Percentiles rank a stretch among this genome's conserved stretches.
Evolutionary conservation across 345 rosid species (phyloP).

Genomic region (Ceriops tagal): DNA sequence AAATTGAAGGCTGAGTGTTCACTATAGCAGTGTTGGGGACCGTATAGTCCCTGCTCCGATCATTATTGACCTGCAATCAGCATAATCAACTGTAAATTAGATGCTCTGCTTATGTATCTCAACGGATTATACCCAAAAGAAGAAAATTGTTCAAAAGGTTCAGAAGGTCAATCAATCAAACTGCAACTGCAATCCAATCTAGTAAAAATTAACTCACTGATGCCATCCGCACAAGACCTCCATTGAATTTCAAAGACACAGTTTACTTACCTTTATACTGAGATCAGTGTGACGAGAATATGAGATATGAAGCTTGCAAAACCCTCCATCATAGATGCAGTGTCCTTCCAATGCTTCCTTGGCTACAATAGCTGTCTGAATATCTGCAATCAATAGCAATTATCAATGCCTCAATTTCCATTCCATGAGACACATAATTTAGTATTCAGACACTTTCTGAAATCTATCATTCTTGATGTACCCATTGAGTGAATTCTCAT

Average conservation of each 20-base stretch:
- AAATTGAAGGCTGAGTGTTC: conserved; percentile 50
- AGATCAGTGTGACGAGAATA: conserved; percentile 96
- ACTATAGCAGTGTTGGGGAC: conserved; percentile 48
- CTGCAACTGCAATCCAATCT: neutral
- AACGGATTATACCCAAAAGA: neutral
- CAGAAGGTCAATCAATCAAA: neutral
- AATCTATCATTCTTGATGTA: too few species aligned
- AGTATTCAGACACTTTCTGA: too few species aligned
- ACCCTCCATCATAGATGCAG: conserved; percentile 96
- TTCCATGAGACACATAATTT: too few species aligned
- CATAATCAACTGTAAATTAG: conserved; percentile 3
- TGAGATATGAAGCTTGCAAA: conserved; percentile 93
- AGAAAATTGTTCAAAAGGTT: neutral
- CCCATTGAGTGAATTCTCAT: too few species aligned
- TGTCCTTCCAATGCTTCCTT: conserved; percentile 99
- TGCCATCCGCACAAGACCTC: neutral
- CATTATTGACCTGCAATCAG: conserved; percentile 71
- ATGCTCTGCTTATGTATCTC: neutral
- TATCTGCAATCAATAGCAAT: conserved; percentile 51
- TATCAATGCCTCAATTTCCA: conserved; percentile 8
- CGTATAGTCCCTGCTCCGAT: conserved; percentile 90
- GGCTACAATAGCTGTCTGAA: conserved; percentile 86
- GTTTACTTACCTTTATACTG: conserved; percentile 68
- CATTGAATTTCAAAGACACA: neutral
- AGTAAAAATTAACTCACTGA: neutral